These are phyloP conservation scores for Sherardia arvensis DNA, from an alignment of 257 asterid genomes.

Conservation along the genomic window DNA sequence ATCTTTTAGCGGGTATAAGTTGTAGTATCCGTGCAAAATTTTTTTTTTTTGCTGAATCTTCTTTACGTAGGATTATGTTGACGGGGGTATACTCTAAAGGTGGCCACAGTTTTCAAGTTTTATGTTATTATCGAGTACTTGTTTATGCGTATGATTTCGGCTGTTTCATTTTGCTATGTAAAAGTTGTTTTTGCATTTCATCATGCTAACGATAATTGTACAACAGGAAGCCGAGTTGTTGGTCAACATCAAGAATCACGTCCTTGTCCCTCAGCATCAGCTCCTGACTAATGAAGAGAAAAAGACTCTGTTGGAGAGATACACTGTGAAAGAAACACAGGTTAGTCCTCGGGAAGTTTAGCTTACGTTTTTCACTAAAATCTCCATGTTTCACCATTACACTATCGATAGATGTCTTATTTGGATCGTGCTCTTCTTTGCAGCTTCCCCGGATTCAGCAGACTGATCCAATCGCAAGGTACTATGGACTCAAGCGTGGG, in stretches of 20 bases:
- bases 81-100: no score
- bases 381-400: neutral
- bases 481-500: constrained; percentile 66
- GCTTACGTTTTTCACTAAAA: no score
- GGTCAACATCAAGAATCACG: constrained; percentile 69
- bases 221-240: constrained; percentile 65
- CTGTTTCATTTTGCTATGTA: no score
- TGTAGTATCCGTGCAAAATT: no score
- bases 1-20: no score
- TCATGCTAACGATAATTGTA: neutral
- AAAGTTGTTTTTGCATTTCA: no score
- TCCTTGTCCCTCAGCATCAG: constrained; percentile 79
- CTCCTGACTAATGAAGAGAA: constrained; percentile 62
- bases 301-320: constrained; percentile 68
- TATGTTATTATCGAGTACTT: no score
- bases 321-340: constrained; percentile 89
- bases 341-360: constrained; percentile 25
- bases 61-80: no score
- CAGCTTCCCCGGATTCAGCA: constrained; percentile 82
- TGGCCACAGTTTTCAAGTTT: no score
- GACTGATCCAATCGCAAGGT: constrained; percentile 70
- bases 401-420: neutral
- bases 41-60: no score
- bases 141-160: no score
- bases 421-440: neutral